These are phyloP conservation scores for Chlamydomonas reinhardtii DNA, from an alignment of 163 green algal species.

Conservation along the genomic window DNA sequence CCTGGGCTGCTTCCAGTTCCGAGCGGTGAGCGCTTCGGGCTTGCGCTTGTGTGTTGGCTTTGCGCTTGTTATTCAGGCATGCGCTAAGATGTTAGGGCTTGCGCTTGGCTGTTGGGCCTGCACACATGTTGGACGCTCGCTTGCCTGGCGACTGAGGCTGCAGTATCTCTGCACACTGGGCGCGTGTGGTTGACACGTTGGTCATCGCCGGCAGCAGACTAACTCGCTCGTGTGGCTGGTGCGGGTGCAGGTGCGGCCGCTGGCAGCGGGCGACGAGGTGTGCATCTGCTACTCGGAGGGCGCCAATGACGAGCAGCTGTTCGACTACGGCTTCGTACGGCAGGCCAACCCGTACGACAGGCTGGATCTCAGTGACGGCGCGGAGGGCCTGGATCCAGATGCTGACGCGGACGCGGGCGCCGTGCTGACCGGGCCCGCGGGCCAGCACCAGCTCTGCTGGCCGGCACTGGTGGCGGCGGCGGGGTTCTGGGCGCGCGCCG, in stretches of 20 bases:
- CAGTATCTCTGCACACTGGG: too few relatives aligned
- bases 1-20: slow-evolving; percentile 8
- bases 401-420: background rate
- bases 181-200: too few relatives aligned
- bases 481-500: background rate
- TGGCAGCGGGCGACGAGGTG: background rate
- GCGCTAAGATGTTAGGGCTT: too few relatives aligned
- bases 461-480: slow-evolving; percentile 3
- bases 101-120: too few relatives aligned
- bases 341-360: slow-evolving; percentile 25
- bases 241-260: background rate
- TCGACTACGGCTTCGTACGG: slow-evolving; percentile 32
- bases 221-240: too few relatives aligned
- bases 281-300: slow-evolving; percentile 28
- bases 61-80: too few relatives aligned
- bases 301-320: slow-evolving; percentile 3
- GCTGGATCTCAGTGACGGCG: background rate
- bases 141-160: too few relatives aligned
- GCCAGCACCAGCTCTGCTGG: background rate
- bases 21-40: background rate
- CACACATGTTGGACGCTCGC: too few relatives aligned
- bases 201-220: too few relatives aligned
- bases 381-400: background rate
- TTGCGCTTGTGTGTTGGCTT: too few relatives aligned
- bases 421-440: too few relatives aligned